Evolutionary conservation across 306 rosid genomes (phyloP), one percentile per base, ranked within the genome.

Genomic region (Quercus bicolor): DNA sequence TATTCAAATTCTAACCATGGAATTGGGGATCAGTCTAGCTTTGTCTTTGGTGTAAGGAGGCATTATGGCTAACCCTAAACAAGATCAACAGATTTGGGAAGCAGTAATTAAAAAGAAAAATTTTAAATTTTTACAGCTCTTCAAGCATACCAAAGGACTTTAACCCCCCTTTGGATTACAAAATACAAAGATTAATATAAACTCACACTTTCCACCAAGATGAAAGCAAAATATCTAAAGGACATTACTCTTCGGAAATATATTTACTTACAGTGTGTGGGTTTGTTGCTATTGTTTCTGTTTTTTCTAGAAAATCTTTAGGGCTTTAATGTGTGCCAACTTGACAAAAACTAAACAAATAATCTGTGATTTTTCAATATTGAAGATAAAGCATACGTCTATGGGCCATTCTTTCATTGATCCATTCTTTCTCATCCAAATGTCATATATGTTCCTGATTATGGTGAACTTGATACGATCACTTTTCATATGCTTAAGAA

Each of bases 351-450:
- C 53, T 34, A 5, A 71, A 65, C 68, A 80, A 68, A 48, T 77
- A 71, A 40, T 70, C 43, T 40, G 53, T 45, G 13, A 16, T 0
- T 43, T 62, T 31, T 59, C 23, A 26, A 26, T 76, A 75, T 18
- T 66, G 24, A 16, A 64, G 65, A 24, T 62, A 77, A 70, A 76
- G 48, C 24, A 78, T 83, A 91, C 98, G 93, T 91, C 89, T 51
- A 68, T 13, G 5, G 87, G 86, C 81, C 89, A 81, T 56, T 10
- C 52, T 78, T 82, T 87, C 86, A 79, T 78, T 28, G 86, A 54
- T 34, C 88, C 91, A 82, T 75, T 87, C 83, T 90, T 90, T 78
- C 84, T 86, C 33, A 78, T 83, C 98, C 98, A 94, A 76, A 81
- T 55, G 68, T 88, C 91, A 80, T 79, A 90, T 66, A 89, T 79